Base-by-base conservation (phyloP, 78 protist species). In the Speleostelium caveatum region DNA sequence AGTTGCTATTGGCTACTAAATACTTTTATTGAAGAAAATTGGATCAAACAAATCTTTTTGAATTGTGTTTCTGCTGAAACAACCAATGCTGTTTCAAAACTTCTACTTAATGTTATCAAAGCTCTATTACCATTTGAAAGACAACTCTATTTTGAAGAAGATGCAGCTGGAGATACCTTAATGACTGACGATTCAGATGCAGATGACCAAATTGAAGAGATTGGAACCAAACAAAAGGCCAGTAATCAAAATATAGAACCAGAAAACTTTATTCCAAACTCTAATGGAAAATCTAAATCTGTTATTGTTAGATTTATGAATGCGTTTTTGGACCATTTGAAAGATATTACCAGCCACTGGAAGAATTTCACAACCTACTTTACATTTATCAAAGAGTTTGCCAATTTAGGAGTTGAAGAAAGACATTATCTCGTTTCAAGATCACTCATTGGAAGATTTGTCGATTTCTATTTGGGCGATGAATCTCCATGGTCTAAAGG, bases 381-480 rank as follows among this genome's bases (percentile, higher is more conserved):
- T 41, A 42, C 22, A 19, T 69, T 87, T 33, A 67, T 87, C 30
- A 67, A 61, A 51, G 86, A 87, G 33, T 72, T 87, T 77, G 51
- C 83, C 6, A 10, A 22, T 28, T 45, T 87, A 35, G 93, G 93
- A n/a, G 14, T 21, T 3, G 73, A 71, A 51, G 93, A 87, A 35
- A 45, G 66, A 28, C 28, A 28, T 8, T 63, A 63, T 28, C 51
- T 87, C 2, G 42, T 87, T 19, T n/a, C 36, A 14, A 35, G 79
- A 59, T 56, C 62, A 41, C 74, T 87, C 3, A 35, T 87, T 24
- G 66, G 75, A 3, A 49, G 76, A 16, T 62, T 87, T 12, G 61
- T 87, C 19, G 86, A 87, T n/a, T 74, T 87, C 76, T 87, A 39
- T 49, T 41, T 87, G 75, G 93, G 89, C 10, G 89, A 80, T 22